These are phyloP conservation scores for Dendrostoma leiphaemia DNA, from an alignment of 2,329 filamentous ascomycete species.

Conservation along the genomic window DNA sequence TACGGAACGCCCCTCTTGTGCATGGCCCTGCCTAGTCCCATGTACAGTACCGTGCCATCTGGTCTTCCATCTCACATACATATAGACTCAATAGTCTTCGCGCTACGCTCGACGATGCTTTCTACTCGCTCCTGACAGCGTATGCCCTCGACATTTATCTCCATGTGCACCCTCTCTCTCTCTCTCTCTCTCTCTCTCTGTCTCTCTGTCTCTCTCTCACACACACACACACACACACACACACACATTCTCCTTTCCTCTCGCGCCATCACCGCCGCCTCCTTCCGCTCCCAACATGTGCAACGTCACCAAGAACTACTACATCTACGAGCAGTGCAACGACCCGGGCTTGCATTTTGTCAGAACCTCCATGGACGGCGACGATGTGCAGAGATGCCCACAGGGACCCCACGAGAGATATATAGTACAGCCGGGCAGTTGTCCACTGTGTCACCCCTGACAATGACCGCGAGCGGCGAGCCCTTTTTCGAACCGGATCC, in stretches of 20 bases:
- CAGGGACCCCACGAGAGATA: constrained; percentile 71
- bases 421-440: constrained; percentile 66
- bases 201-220: background rate
- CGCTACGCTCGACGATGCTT: too few species aligned
- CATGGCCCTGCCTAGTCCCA: constrained; percentile 2
- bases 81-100: too few species aligned
- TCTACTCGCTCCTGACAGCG: too few species aligned
- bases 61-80: constrained; percentile 8
- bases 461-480: too few species aligned
- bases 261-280: too few species aligned
- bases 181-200: too few species aligned
- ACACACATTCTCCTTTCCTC: background rate
- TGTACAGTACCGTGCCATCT: background rate
- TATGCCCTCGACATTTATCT: too few species aligned
- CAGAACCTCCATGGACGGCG: constrained; percentile 66
- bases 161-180: too few species aligned
- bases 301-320: constrained; percentile 72
- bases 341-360: constrained; percentile 72
- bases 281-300: constrained; percentile 43
- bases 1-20: constrained; percentile 6
- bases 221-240: background rate
- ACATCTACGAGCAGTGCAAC: constrained; percentile 69
- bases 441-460: constrained; percentile 44
- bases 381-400: constrained; percentile 55
- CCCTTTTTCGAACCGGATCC: too few species aligned